Base-by-base conservation (phyloP, 2,329 filamentous ascomycete species). In the Spiromastix sp. region DNA sequence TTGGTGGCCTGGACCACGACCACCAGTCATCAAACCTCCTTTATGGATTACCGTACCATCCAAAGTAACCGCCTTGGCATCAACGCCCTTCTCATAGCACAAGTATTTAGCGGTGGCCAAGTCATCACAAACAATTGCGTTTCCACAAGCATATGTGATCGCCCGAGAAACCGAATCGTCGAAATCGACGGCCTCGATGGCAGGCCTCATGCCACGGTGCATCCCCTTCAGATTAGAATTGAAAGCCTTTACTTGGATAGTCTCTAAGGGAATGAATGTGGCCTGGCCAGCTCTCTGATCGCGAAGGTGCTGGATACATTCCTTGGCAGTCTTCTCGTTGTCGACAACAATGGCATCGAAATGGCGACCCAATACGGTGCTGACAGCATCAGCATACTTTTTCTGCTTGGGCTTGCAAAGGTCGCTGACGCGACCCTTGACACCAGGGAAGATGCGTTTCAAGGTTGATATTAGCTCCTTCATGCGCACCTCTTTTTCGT, bases 11-110 rank as follows among this genome's bases (percentile, higher is more conserved):
- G 78, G 79, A 19, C 85, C 81, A 42, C 86, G 81, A 46, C 91
- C 91, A 68, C 91, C 91, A 32, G 91, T 96, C 81, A 98, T 96
- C 35, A 93, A 71, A 52, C 91, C 91, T 30, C 84, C 86, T 56
- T 96, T 96, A 65, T 94, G 86, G 44, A 98, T 95, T 41, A 98
- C 81, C 36, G 81, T 89, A n/a, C 91, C 91, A 52, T 96, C 87
- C 9, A 96, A 61, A 1, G 87, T 93, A 9, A 98, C 89, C 4
- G 89, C 87, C 59, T 96, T 96, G 35, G 93, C 87, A 40, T 87
- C 82, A 20, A 95, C 79, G 20, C 75, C 79, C 44, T 77, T 81
- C 38, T 83, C 77, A 54, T 93, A 96, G 54, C 85, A 87, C 30
- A 98, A 79, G 39, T 89, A 74, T 56, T 93, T 93, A 18, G 91